A percentile compares a stretch with the other conserved stretches of the same genome.
Evolutionary conservation across 1,284 basidiomycete species (phyloP).

Genomic region (Microstroma glucosiphilum): DNA sequence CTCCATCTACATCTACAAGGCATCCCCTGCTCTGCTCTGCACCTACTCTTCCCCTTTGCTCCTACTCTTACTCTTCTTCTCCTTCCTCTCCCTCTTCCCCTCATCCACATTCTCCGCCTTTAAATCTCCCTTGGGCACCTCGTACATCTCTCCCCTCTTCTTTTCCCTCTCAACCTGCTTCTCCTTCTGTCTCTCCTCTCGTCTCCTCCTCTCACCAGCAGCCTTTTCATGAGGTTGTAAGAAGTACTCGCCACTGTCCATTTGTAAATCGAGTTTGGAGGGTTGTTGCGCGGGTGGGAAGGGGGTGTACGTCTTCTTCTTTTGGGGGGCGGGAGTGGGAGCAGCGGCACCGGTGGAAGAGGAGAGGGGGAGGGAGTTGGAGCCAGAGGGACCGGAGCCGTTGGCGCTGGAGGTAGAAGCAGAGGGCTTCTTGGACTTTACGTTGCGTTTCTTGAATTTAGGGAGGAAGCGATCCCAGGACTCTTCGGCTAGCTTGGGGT

Average conservation of each 20-base stretch:
- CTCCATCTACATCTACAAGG: not conserved
- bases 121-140: slow-evolving; percentile 30
- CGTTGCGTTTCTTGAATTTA: slow-evolving; percentile 84
- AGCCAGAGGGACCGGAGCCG: slow-evolving; percentile 18
- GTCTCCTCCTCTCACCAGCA: slow-evolving; percentile 51
- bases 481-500: slow-evolving; percentile 87
- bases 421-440: slow-evolving; percentile 61
- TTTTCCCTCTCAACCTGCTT: slow-evolving; percentile 55
- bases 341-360: slow-evolving; percentile 33
- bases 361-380: slow-evolving; percentile 8
- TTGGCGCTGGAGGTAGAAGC: slow-evolving; percentile 10
- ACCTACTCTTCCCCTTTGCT: slow-evolving; percentile 21
- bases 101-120: slow-evolving; percentile 12
- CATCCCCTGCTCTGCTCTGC: slow-evolving; percentile 11
- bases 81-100: slow-evolving; percentile 10
- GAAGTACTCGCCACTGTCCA: slow-evolving; percentile 96
- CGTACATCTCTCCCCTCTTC: slow-evolving; percentile 33
- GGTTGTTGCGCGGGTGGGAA: slow-evolving; percentile 93
- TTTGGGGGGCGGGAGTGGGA: slow-evolving; percentile 53
- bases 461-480: slow-evolving; percentile 98
- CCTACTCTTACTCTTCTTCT: slow-evolving; percentile 12
- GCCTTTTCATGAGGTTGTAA: slow-evolving; percentile 74
- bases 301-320: slow-evolving; percentile 94
- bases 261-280: slow-evolving; percentile 88
- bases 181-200: slow-evolving; percentile 62